A percentile compares a stretch with the other conserved stretches of the same genome.
These are phyloP conservation scores for Apiospora malaysiana DNA, from an alignment of 2,329 filamentous ascomycete genomes.

Conservation along the genomic window DNA sequence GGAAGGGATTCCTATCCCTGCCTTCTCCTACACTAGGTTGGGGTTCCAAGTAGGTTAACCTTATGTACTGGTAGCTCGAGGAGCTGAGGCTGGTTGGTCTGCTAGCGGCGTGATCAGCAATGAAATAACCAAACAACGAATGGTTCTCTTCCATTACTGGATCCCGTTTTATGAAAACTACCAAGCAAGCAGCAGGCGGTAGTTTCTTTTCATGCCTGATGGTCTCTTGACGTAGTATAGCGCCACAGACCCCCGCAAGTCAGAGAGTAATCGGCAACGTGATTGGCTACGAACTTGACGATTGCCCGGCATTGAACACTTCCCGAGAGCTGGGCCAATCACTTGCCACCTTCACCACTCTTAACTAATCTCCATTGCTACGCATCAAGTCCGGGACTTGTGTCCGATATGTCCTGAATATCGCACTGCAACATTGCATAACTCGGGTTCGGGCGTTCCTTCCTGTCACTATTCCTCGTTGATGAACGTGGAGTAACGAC, in stretches of 20 bases:
- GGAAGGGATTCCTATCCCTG: too few relatives aligned
- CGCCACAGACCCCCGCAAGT: neutral
- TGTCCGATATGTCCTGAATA: neutral
- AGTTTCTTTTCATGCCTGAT: neutral
- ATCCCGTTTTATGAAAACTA: neutral
- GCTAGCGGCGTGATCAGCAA: too few relatives aligned
- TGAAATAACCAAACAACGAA: neutral
- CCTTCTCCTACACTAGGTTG: too few relatives aligned
- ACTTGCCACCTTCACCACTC: neutral
- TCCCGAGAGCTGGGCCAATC: neutral
- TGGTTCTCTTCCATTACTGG: neutral
- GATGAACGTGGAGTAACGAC: neutral
- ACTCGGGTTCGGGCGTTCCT: neutral
- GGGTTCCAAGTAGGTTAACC: too few relatives aligned
- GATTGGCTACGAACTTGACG: neutral
- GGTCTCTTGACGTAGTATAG: neutral
- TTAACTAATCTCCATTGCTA: neutral
- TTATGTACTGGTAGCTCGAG: too few relatives aligned
- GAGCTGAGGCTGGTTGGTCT: too few relatives aligned
- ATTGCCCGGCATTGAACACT: neutral
- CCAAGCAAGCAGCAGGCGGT: neutral
- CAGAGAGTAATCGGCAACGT: neutral
- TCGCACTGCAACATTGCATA: neutral
- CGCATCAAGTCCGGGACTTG: neutral
- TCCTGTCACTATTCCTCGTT: neutral